A percentile compares a stretch with the other conserved stretches of the same genome.
Evolutionary conservation across 495 filamentous ascomycete genomes (phyloP).

Genomic region (Penicillium turbatum): DNA sequence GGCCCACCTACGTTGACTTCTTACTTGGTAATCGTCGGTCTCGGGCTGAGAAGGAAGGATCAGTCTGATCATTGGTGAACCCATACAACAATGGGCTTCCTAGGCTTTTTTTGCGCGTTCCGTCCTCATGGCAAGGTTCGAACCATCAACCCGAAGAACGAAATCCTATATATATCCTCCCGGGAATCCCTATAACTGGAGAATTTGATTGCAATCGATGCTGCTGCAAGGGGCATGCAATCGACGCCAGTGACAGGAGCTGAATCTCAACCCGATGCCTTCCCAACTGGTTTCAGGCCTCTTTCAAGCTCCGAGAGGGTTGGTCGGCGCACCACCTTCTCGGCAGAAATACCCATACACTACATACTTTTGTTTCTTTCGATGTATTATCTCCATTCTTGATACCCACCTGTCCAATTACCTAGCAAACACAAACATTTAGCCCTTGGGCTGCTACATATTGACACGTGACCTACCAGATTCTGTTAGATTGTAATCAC

Average conservation of each 20-base stretch:
- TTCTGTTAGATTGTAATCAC: background rate
- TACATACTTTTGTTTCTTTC: background rate
- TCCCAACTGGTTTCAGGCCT: background rate
- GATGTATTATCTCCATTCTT: conserved; percentile 12
- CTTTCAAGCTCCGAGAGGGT: background rate
- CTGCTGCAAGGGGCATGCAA: background rate
- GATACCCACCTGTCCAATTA: conserved; percentile 18
- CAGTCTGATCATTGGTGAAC: conserved; percentile 16
- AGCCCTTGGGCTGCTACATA: background rate
- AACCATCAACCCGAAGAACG: too few species aligned
- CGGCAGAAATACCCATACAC: background rate
- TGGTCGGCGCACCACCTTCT: background rate
- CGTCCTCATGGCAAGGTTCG: background rate
- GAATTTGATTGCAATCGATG: too few species aligned
- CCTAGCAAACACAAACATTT: background rate
- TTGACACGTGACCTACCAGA: background rate
- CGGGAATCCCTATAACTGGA: too few species aligned
- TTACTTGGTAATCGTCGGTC: conserved; percentile 42
- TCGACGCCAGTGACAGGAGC: background rate
- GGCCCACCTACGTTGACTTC: conserved; percentile 68
- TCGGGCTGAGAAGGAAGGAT: conserved; percentile 10
- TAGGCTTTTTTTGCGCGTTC: background rate
- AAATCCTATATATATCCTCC: too few species aligned
- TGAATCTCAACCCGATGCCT: background rate
- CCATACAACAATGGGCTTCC: background rate